Conservation (phyloP, 2,329 filamentous ascomycete species). For the Cryphonectria naterciae region DNA sequence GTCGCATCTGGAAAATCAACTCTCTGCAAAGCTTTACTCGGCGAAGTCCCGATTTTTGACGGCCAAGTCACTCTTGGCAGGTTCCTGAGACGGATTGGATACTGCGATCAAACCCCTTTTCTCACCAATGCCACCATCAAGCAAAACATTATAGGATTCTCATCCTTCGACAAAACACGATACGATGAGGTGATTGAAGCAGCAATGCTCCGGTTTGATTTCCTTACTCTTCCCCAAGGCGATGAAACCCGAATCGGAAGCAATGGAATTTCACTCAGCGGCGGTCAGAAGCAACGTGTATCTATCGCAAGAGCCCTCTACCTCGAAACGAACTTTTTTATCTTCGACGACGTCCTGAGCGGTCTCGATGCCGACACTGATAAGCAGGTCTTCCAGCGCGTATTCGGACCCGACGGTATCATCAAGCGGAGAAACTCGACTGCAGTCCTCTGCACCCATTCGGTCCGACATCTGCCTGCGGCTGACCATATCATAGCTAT, state of each 20-base stretch:
- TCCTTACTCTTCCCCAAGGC: slow-evolving; percentile 39
- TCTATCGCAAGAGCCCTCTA: slow-evolving; percentile 36
- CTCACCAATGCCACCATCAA: slow-evolving; percentile 22
- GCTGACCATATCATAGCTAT: slow-evolving; percentile 54
- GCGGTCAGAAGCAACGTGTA: slow-evolving; percentile 41
- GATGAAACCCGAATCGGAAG: slow-evolving; percentile 42
- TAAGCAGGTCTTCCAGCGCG: slow-evolving; percentile 43
- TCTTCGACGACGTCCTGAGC: slow-evolving; percentile 47
- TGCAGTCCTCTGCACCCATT: slow-evolving; percentile 45
- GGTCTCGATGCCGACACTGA: slow-evolving; percentile 48
- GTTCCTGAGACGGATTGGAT: not conserved
- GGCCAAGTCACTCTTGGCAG: slow-evolving; percentile 3
- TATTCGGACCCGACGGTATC: slow-evolving; percentile 44
- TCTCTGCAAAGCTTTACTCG: slow-evolving; percentile 28
- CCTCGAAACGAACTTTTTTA: slow-evolving; percentile 34
- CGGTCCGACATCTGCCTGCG: slow-evolving; percentile 43
- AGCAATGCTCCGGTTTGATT: slow-evolving; percentile 37
- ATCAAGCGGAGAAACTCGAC: slow-evolving; percentile 33
- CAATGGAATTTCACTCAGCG: slow-evolving; percentile 43
- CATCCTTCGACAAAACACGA: slow-evolving; percentile 31
- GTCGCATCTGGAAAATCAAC: slow-evolving; percentile 31
- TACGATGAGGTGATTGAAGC: slow-evolving; percentile 40
- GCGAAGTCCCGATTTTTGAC: slow-evolving; percentile 22
- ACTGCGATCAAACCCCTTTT: slow-evolving; percentile 36
- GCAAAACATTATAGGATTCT: slow-evolving; percentile 25